Conservation (phyloP, 371 early-diverging fungal species). For the Apophysomyces variabilis region DNA sequence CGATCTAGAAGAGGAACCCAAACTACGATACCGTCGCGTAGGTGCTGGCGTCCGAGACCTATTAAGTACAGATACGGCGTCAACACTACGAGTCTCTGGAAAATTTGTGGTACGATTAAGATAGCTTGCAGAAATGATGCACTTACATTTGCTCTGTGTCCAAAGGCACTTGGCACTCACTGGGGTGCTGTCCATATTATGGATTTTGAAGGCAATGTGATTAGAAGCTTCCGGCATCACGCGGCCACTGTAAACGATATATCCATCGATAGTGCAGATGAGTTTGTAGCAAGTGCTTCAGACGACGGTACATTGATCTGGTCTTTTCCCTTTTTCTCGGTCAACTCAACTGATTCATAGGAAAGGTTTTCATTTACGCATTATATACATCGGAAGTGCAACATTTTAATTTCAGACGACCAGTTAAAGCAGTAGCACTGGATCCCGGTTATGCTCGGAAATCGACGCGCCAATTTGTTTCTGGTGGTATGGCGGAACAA, state of each 20-base stretch:
- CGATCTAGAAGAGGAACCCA: conserved; percentile 85
- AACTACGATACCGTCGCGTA: conserved; percentile 86
- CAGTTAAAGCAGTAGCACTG: conserved; percentile 87
- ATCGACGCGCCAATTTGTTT: conserved; percentile 78
- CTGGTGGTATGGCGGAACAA: conserved; percentile 90
- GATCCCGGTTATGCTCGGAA: conserved; percentile 85
- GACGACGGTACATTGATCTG: conserved; percentile 78
- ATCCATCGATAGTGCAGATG: conserved; percentile 83
- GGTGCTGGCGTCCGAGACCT: conserved; percentile 74
- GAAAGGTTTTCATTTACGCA: conserved; percentile 76
- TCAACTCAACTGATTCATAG: conserved; percentile 36
- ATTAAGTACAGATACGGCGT: conserved; percentile 87
- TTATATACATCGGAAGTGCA: conserved; percentile 69
- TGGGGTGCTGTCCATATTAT: conserved; percentile 91
- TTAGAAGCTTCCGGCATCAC: conserved; percentile 77
- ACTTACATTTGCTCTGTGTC: conserved; percentile 6
- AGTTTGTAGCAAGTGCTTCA: conserved; percentile 89
- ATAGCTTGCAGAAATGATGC: not conserved
- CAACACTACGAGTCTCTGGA: conserved; percentile 76
- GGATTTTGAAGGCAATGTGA: conserved; percentile 90
- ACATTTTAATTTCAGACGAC: conserved; percentile 79
- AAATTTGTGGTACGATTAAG: conserved; percentile 74
- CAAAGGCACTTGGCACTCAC: conserved; percentile 92
- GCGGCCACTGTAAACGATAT: conserved; percentile 87
- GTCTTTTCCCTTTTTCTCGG: conserved; percentile 7